Conservation (phyloP, 176 grass and related monocot species). For the Pharus latifolius region DNA sequence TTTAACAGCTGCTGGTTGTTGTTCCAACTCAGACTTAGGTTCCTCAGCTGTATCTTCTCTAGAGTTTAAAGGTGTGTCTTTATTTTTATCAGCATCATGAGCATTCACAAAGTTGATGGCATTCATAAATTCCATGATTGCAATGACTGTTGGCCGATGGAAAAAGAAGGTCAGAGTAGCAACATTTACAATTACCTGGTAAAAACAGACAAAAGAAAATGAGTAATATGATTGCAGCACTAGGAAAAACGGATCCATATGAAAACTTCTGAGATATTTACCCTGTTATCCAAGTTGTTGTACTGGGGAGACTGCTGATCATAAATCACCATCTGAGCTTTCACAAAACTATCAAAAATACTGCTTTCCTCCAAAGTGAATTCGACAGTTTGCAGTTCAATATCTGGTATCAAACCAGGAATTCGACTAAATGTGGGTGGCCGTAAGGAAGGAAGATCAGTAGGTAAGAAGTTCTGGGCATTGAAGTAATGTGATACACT, state of each 20-base stretch:
- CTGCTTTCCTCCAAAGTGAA: conserved; percentile 34
- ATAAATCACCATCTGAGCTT: conserved; percentile 89
- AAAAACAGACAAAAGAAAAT: conserved; percentile 26
- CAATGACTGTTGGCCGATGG: conserved; percentile 83
- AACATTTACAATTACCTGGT: conserved; percentile 80
- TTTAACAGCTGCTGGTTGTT: conserved; percentile 46
- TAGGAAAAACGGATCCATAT: conserved; percentile 9
- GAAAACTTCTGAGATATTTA: conserved; percentile 28
- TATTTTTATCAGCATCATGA: conserved; percentile 34
- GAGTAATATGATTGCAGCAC: background rate
- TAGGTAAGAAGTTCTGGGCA: conserved; percentile 36
- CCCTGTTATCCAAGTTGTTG: conserved; percentile 82
- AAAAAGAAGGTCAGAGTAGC: conserved; percentile 90
- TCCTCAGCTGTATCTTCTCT: conserved; percentile 27
- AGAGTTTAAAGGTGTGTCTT: conserved; percentile 13
- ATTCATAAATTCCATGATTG: conserved; percentile 89
- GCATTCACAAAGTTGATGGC: conserved; percentile 62
- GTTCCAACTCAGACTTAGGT: conserved; percentile 31
- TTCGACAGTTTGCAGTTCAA: conserved; percentile 36
- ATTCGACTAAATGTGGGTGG: conserved; percentile 71
- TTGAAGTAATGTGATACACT: conserved; percentile 54
- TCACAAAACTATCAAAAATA: conserved; percentile 82
- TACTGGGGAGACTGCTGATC: conserved; percentile 80
- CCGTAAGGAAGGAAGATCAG: conserved; percentile 40
- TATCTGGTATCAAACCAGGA: conserved; percentile 73